Evolutionary conservation across 163 green algal genomes (phyloP).

Genomic region (Scenedesmus sp.): DNA sequence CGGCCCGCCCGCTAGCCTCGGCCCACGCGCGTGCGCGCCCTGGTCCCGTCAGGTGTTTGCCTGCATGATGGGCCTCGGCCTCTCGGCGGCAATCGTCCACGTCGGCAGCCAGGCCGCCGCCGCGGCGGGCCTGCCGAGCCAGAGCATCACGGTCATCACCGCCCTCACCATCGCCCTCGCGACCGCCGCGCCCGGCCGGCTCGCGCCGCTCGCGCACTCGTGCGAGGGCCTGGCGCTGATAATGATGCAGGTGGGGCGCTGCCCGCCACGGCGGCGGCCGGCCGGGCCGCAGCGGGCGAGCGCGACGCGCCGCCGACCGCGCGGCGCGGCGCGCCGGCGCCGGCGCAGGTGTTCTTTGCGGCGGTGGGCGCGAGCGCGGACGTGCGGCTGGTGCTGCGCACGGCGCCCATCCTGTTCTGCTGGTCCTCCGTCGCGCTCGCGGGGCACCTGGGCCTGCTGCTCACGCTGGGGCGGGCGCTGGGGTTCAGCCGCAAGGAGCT

Average conservation of each 20-base stretch:
- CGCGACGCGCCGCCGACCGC: background rate
- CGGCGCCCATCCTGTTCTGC: conserved; percentile 66
- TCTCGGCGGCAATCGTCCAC: conserved; percentile 72
- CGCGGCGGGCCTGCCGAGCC: conserved; percentile 11
- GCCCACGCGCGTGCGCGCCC: no score
- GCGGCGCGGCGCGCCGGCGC: background rate
- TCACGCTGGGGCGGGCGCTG: conserved; percentile 64
- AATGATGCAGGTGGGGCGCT: conserved; percentile 71
- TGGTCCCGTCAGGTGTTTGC: conserved; percentile 58
- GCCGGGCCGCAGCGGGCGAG: background rate
- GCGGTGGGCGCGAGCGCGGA: conserved; percentile 81
- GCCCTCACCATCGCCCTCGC: conserved; percentile 73
- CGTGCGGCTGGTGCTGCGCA: conserved; percentile 72
- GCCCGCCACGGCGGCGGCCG: background rate
- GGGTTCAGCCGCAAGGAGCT: conserved; percentile 71
- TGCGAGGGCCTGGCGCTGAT: conserved; percentile 80
- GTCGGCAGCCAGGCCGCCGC: conserved; percentile 53
- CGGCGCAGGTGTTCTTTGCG: conserved; percentile 83
- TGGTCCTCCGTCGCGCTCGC: conserved; percentile 72
- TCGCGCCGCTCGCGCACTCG: conserved; percentile 67
- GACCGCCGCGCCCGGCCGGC: conserved; percentile 59
- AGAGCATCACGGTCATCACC: conserved; percentile 74
- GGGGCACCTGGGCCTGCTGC: conserved; percentile 73
- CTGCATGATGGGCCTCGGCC: conserved; percentile 61
- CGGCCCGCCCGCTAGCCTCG: no score